Base-by-base conservation (phyloP, 495 filamentous ascomycete species). In the Xylaria acuta region DNA sequence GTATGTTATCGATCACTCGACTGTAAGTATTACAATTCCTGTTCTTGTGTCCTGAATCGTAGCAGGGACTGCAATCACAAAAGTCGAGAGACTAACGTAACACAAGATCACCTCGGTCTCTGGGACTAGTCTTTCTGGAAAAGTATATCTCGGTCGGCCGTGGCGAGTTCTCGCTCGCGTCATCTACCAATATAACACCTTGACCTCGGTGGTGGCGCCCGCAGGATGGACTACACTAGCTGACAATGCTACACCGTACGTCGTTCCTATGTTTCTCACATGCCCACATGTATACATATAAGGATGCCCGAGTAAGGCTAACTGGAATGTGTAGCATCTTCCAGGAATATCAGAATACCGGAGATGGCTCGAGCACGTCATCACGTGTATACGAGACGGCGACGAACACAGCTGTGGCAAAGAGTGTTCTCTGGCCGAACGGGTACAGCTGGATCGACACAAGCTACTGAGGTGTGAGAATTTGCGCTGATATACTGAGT, bases 1-100 rank as follows among this genome's bases (percentile, higher is more conserved):
- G 53, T 56, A 56, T 56, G 53, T 56, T 6, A 32, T 56, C 27
- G 53, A 56, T 56, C 53, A 56, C 53, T 56, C 53, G 27, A 56
- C 53, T 0, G 53, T 56, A 56, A 56, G 53, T 18, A 56, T 32
- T 11, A 30, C 25, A 18, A 16, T 56, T 8, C 14, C 22, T 5
- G 11, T 27, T 18, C 53, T 12, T 32, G 14, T 7, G 27, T 14
- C 3, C 8, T 16, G 9, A 27, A 27, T 12, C 5, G 11, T 22
- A 25, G 47, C 47, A 30, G 5, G 3, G 22, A 3, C 51, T 25
- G 51, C 51, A 27, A 27, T 16, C 12, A 54, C 8, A 54, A 27
- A 16, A 27, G 51, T 27, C 25, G 25, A 54, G 25, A 54, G 12
- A 56, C 27, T 56, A 56, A 56, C 27, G 1, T 56, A 32, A 56